Evolutionary conservation across 2,329 filamentous ascomycete genomes (phyloP).

Genomic region (Pseudogymnoascus sp.): DNA sequence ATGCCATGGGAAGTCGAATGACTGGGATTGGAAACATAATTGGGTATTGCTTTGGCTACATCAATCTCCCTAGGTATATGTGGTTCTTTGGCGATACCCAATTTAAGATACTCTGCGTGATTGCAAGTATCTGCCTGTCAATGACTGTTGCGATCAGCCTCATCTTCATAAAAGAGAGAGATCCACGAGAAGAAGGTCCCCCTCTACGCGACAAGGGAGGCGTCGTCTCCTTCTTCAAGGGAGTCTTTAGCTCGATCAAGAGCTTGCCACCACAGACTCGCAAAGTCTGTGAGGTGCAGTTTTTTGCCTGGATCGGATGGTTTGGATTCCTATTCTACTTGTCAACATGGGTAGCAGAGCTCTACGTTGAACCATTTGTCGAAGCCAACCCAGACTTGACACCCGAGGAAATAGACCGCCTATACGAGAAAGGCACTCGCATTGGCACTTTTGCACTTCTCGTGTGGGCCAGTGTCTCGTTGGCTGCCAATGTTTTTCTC

Average conservation of each 20-base stretch:
- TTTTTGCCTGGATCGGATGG: constrained; percentile 90
- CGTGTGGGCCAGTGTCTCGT: constrained; percentile 78
- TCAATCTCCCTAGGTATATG: constrained; percentile 65
- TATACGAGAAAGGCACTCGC: constrained; percentile 80
- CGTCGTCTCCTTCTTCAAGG: constrained; percentile 69
- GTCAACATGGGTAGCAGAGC: constrained; percentile 86
- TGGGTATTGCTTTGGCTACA: constrained; percentile 80
- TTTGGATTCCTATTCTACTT: constrained; percentile 95
- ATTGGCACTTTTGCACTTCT: constrained; percentile 84
- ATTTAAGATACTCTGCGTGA: constrained; percentile 84
- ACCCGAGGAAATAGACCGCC: constrained; percentile 63
- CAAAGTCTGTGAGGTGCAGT: constrained; percentile 73
- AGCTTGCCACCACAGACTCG: constrained; percentile 74
- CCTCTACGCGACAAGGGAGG: constrained; percentile 54
- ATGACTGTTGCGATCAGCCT: constrained; percentile 66
- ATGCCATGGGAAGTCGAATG: constrained; percentile 86
- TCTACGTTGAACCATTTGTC: constrained; percentile 81
- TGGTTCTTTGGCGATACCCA: constrained; percentile 81
- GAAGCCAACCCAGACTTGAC: constrained; percentile 70
- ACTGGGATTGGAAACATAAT: constrained; percentile 84
- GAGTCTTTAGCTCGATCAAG: constrained; percentile 68
- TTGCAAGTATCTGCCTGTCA: constrained; percentile 68
- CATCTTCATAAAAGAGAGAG: constrained; percentile 63
- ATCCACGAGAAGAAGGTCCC: constrained; percentile 65
- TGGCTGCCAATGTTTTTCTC: constrained; percentile 72